phyloP scores from a whole-genome alignment of 176 grass and related monocot species.

The Echinochloa phyllopogon region DNA sequence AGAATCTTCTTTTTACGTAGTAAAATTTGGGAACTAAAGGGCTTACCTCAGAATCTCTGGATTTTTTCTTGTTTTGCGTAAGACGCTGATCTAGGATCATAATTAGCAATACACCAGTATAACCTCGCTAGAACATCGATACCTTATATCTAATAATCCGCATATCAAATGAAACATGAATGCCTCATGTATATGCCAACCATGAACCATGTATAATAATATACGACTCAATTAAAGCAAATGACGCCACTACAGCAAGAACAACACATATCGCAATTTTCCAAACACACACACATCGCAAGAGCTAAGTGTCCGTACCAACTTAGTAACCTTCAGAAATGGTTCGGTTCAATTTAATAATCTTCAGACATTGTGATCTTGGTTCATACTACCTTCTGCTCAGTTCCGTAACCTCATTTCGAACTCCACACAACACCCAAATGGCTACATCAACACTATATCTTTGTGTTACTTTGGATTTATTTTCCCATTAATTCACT shows the following conservation, averaged over 20 bases:
- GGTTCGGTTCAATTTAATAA: not conserved
- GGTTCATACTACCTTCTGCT: not conserved
- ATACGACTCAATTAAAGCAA: not conserved
- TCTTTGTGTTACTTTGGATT: not conserved
- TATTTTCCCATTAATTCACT: not conserved
- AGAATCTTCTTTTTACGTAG: no score
- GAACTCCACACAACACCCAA: not conserved
- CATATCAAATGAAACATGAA: not conserved
- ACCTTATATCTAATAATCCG: not conserved
- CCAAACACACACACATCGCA: not conserved
- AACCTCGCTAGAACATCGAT: not conserved
- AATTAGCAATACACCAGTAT: not conserved
- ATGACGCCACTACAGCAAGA: not conserved
- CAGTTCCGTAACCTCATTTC: slow-evolving; percentile 3
- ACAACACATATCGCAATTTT: not conserved
- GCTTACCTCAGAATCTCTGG: no score
- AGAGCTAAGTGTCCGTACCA: not conserved
- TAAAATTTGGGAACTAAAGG: no score
- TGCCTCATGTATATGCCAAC: not conserved
- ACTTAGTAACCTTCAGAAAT: not conserved
- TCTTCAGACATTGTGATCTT: not conserved
- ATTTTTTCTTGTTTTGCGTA: no score
- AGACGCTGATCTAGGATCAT: not conserved
- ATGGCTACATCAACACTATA: not conserved
- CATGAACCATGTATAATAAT: not conserved